Percentiles rank a stretch among this genome's conserved stretches.
These are phyloP conservation scores for Castanopsis chinensis DNA, from an alignment of 306 rosid species.

Conservation along the genomic window DNA sequence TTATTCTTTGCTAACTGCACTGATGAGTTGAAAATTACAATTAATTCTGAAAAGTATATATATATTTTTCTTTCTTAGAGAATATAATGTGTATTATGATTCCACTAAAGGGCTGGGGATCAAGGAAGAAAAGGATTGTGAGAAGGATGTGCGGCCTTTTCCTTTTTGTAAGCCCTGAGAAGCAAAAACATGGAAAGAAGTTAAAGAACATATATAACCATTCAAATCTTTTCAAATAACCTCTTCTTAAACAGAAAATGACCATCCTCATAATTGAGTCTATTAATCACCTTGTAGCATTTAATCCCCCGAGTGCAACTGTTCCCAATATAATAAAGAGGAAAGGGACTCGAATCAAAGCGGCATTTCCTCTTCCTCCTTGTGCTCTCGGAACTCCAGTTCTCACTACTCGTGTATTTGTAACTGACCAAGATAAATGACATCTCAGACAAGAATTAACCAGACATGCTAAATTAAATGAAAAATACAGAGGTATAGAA, in stretches of 20 bases:
- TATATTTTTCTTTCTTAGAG: background rate
- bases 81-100: background rate
- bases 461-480: background rate
- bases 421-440: slow-evolving; percentile 35
- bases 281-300: slow-evolving; percentile 53
- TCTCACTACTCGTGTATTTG: slow-evolving; percentile 54
- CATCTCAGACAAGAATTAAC: background rate
- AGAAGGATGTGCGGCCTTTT: slow-evolving; percentile 67
- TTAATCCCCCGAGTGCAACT: slow-evolving; percentile 59
- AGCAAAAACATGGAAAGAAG: slow-evolving; percentile 10
- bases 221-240: background rate
- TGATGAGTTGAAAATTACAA: background rate
- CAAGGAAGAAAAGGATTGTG: slow-evolving; percentile 89
- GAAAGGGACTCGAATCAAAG: slow-evolving; percentile 61
- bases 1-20: too few species aligned
- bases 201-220: slow-evolving; percentile 9
- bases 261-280: background rate
- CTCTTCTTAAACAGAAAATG: background rate
- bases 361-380: slow-evolving; percentile 49
- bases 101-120: slow-evolving; percentile 8
- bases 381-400: slow-evolving; percentile 63
- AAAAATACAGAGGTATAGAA: background rate
- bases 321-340: slow-evolving; percentile 61
- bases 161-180: slow-evolving; percentile 68
- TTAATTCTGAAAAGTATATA: background rate